Evolutionary conservation across 768 basidiomycete genomes (phyloP).

Genomic region (Naganishia randhawae): DNA sequence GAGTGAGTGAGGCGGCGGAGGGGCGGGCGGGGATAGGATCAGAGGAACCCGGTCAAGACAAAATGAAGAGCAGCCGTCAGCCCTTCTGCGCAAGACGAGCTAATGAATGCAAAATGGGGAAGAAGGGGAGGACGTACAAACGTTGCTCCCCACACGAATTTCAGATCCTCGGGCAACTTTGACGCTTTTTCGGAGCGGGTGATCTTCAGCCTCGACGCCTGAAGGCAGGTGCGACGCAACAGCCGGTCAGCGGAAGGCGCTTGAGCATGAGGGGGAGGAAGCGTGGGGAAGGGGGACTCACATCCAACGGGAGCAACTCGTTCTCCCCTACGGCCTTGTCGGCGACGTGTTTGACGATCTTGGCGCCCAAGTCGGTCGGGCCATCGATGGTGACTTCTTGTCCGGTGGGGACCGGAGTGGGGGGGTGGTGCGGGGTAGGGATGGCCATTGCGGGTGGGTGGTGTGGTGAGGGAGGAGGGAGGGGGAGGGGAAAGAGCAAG

Average conservation of each 20-base stretch:
- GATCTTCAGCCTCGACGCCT: slow-evolving; percentile 32
- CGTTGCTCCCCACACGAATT: slow-evolving; percentile 33
- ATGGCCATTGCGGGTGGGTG: not conserved
- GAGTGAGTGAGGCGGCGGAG: not conserved
- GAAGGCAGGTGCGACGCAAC: not conserved
- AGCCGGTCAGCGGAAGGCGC: no score
- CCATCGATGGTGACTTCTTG: not conserved
- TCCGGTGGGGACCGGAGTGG: not conserved
- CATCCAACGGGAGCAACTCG: not conserved
- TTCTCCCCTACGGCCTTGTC: not conserved
- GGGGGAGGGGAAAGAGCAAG: no score
- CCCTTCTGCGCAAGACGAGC: no score
- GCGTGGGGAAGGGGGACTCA: no score
- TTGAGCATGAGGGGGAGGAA: no score
- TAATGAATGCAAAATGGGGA: not conserved
- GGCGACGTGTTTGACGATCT: slow-evolving; percentile 8
- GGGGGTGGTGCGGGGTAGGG: not conserved
- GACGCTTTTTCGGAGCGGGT: slow-evolving; percentile 24
- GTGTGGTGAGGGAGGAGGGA: no score
- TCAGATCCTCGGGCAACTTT: slow-evolving; percentile 27
- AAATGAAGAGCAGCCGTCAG: not conserved
- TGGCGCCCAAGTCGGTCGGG: not conserved
- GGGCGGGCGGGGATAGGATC: not conserved
- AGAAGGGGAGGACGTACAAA: slow-evolving; percentile 24
- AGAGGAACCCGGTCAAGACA: not conserved